Base-by-base conservation (phyloP, 2,329 filamentous ascomycete genomes). In the Beauveria medogensis region DNA sequence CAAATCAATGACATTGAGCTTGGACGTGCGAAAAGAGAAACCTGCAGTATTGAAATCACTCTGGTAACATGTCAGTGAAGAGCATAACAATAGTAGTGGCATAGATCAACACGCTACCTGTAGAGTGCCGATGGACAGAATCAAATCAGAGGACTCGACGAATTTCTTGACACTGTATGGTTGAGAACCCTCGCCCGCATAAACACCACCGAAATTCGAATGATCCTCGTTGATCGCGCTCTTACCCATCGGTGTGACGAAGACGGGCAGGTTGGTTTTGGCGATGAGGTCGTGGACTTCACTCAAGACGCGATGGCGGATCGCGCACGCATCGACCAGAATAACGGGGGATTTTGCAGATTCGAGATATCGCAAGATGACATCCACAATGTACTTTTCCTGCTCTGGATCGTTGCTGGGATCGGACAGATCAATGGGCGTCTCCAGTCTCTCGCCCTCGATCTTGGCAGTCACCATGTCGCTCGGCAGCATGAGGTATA, bases 241-340 rank as follows among this genome's bases (percentile, higher is more conserved):
- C 76, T 96, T 96, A 52, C 91, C 91, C 89, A 95, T 95, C 2
- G 91, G 90, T 0, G 91, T 89, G n/a, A 92, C 89, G 67, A 94
- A 95, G 0, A 90, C 88, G 5, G 92, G 91, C 8, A 96, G 77
- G 4, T 84, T 79, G 1, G 90, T 90, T 72, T 87, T 90, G 63
- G 87, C 79, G 56, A 95, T 77, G 18, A 96, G 78, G 8, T 83
- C 82, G 66, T 90, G 85, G 20, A 91, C 85, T 72, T 94, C 90
- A 1, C 84, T 73, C 1, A 92, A 73, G 18, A 89, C 88, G 47
- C 87, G 81, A 69, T 94, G 89, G 40, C 91, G 85, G 65, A 92
- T 86, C 12, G 90, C 88, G 68, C 91, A 94, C 40, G 89, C 90
- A 72, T 96, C 92, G 6, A 95, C 86, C 7, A 96, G 78, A 43